Percentiles rank a stretch among this genome's conserved stretches.
These are phyloP conservation scores for Penicillium angulare DNA, from an alignment of 495 filamentous ascomycete genomes.

Conservation along the genomic window DNA sequence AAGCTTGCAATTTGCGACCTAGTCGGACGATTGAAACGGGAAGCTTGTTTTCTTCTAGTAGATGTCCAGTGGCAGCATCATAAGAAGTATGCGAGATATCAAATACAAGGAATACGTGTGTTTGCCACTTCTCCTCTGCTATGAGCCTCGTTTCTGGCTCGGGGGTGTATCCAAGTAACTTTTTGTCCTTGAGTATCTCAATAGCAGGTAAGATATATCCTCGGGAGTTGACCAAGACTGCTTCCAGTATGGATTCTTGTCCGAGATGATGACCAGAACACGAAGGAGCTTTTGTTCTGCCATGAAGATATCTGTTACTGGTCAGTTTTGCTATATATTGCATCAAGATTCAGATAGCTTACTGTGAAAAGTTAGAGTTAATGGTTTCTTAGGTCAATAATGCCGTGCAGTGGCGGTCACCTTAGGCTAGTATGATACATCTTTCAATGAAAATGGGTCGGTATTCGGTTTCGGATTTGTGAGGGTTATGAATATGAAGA, in stretches of 20 bases:
- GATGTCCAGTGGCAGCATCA: not conserved
- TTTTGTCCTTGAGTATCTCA: not conserved
- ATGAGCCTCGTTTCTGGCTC: constrained; percentile 2
- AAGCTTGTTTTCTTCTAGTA: not conserved
- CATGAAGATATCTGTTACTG: not conserved
- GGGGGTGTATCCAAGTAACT: not conserved
- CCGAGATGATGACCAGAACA: not conserved
- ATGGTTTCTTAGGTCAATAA: not conserved
- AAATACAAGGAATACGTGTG: not conserved
- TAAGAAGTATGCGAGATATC: not conserved
- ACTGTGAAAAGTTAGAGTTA: not conserved
- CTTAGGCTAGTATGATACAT: not conserved
- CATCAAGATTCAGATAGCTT: not conserved
- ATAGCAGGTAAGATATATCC: not conserved
- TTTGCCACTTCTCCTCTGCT: constrained; percentile 9
- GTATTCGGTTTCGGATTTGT: not conserved
- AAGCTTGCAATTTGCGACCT: not conserved
- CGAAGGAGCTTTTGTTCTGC: not conserved
- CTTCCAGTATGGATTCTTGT: not conserved
- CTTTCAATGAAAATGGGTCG: not conserved
- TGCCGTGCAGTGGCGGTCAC: too few species aligned
- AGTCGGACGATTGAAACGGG: not conserved
- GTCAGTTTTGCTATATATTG: not conserved
- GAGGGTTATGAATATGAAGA: too few species aligned
- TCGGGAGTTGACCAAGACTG: not conserved